A percentile compares a stretch with the other conserved stretches of the same genome.
Conservation (phyloP, 176 grass and related monocot species). For the Rhynchospora breviuscula region DNA sequence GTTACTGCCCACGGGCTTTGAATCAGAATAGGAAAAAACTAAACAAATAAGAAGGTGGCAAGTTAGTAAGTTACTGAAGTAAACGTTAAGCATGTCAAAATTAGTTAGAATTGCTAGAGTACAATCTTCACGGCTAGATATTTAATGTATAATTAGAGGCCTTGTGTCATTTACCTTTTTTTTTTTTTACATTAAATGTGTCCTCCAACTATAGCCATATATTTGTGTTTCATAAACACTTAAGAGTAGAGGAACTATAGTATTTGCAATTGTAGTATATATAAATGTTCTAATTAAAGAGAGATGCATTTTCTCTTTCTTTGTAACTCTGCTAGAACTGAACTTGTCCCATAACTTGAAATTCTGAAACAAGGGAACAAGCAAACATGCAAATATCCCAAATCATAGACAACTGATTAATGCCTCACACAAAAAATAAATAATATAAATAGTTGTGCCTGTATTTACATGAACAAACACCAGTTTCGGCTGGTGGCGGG, state of each 20-base stretch:
- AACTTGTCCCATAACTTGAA: neutral
- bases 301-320: neutral
- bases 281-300: neutral
- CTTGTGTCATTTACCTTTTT: neutral
- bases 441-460: neutral
- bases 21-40: no score
- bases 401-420: slow-evolving; percentile 14
- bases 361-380: slow-evolving; percentile 23
- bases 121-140: neutral
- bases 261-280: neutral
- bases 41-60: no score
- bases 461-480: no score
- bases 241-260: neutral
- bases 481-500: neutral
- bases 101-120: neutral
- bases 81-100: neutral
- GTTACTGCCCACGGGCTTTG: no score
- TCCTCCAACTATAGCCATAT: neutral
- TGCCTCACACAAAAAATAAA: neutral
- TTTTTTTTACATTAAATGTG: no score
- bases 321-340: neutral
- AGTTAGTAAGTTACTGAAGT: neutral
- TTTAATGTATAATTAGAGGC: neutral
- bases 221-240: neutral
- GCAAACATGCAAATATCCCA: slow-evolving; percentile 10